These are phyloP conservation scores for Arthroderma sp. DNA, from an alignment of 2,329 filamentous ascomycete genomes.

Conservation along the genomic window DNA sequence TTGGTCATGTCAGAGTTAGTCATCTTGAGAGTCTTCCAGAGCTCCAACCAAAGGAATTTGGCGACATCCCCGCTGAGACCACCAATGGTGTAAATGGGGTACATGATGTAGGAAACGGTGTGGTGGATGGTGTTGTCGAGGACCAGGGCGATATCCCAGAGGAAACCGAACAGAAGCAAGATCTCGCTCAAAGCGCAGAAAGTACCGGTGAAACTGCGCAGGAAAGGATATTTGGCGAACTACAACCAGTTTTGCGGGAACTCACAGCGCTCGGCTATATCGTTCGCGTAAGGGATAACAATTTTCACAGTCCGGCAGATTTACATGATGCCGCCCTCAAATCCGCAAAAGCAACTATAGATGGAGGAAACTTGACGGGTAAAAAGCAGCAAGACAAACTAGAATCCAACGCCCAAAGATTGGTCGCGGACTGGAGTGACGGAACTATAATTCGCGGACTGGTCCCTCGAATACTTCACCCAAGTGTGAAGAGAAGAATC, in stretches of 20 bases:
- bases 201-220: conserved; percentile 13
- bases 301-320: conserved; percentile 30
- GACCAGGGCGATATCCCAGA: conserved; percentile 16
- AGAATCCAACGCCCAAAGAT: conserved; percentile 15
- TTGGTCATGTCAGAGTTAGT: conserved; percentile 56
- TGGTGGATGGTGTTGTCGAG: conserved; percentile 21
- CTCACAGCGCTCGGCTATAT: conserved; percentile 31
- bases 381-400: conserved; percentile 26
- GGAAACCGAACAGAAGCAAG: conserved; percentile 12
- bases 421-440: conserved; percentile 23
- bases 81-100: conserved; percentile 16
- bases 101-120: conserved; percentile 14
- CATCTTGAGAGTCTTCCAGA: conserved; percentile 32
- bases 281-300: conserved; percentile 25
- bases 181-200: conserved; percentile 5
- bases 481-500: conserved; percentile 23
- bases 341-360: conserved; percentile 18
- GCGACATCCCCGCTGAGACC: conserved; percentile 6
- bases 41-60: conserved; percentile 11
- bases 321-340: conserved; percentile 27
- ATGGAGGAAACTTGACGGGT: conserved; percentile 25
- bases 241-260: conserved; percentile 26
- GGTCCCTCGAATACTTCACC: conserved; percentile 20
- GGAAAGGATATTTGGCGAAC: conserved; percentile 13
- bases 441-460: conserved; percentile 23